These are phyloP conservation scores for Botryotinia globosa DNA, from an alignment of 2,329 filamentous ascomycete genomes.

Conservation along the genomic window DNA sequence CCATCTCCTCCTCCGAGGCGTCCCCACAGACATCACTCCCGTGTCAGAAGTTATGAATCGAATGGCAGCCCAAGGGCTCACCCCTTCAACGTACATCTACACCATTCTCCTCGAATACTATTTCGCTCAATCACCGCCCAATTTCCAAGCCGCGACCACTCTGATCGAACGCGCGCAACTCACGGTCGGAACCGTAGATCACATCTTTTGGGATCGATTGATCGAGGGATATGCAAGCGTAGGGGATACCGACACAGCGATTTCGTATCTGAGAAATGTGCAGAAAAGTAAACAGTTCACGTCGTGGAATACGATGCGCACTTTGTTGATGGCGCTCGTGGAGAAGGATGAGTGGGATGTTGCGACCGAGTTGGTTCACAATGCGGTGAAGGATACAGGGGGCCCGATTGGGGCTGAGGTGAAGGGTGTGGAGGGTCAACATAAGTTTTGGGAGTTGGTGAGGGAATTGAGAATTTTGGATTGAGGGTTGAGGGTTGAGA, in stretches of 20 bases:
- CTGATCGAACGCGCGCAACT: conserved; percentile 53
- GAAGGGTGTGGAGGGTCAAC: conserved; percentile 32
- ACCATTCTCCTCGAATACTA: conserved; percentile 70
- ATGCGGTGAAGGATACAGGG: conserved; percentile 32
- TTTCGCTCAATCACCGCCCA: conserved; percentile 56
- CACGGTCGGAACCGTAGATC: conserved; percentile 44
- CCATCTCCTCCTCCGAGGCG: conserved; percentile 53
- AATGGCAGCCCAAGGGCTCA: conserved; percentile 54
- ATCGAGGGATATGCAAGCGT: conserved; percentile 62
- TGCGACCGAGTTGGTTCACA: conserved; percentile 36
- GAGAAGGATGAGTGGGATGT: conserved; percentile 35
- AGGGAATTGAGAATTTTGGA: conserved; percentile 29
- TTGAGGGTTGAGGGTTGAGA: not conserved
- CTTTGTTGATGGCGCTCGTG: conserved; percentile 34
- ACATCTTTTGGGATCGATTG: conserved; percentile 66
- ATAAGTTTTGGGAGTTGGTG: conserved; percentile 36
- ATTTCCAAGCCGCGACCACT: conserved; percentile 56
- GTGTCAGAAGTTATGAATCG: conserved; percentile 60
- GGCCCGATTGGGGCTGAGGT: conserved; percentile 26
- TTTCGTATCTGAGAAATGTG: conserved; percentile 46
- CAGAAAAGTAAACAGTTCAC: conserved; percentile 22
- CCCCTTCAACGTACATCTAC: conserved; percentile 64
- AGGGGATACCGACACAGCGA: conserved; percentile 50
- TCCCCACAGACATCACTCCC: conserved; percentile 42
- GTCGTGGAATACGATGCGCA: conserved; percentile 34